Percentiles rank a stretch among this genome's conserved stretches.
phyloP scores from a whole-genome alignment of 2,329 filamentous ascomycete species.

The Colletotrichum gloeosporioides region DNA sequence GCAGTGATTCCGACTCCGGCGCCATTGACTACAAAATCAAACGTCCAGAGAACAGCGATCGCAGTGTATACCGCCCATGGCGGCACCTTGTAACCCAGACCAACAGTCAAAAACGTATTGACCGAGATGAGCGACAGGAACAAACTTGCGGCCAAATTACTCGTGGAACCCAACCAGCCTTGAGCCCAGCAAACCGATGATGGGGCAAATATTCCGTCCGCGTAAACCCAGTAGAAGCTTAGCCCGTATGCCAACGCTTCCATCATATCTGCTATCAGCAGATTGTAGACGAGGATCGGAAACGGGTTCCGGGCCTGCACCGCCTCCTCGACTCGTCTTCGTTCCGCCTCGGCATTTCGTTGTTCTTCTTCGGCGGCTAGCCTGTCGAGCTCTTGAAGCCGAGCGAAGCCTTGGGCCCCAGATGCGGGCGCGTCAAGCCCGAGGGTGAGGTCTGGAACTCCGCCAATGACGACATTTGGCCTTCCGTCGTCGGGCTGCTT shows the following conservation, averaged over 20 bases:
- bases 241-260: slow-evolving; percentile 61
- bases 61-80: slow-evolving; percentile 46
- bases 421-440: neutral
- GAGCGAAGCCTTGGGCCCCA: neutral
- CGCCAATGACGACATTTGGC: neutral
- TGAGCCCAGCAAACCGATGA: slow-evolving; percentile 57
- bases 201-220: slow-evolving; percentile 52
- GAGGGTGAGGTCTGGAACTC: neutral
- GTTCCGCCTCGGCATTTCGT: neutral
- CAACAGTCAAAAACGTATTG: slow-evolving; percentile 61
- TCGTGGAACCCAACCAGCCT: slow-evolving; percentile 62
- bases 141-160: slow-evolving; percentile 62
- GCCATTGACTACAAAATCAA: slow-evolving; percentile 31
- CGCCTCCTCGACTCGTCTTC: neutral
- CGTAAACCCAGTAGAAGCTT: slow-evolving; percentile 56
- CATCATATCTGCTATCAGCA: slow-evolving; percentile 63
- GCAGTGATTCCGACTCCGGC: neutral
- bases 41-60: slow-evolving; percentile 52
- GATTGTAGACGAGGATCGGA: slow-evolving; percentile 63
- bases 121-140: slow-evolving; percentile 63
- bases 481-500: neutral
- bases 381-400: neutral
- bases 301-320: slow-evolving; percentile 52
- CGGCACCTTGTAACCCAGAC: slow-evolving; percentile 52
- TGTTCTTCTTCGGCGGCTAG: neutral